These are phyloP conservation scores for Tetraselmis chui DNA, from an alignment of 139 green algal species.

Conservation along the genomic window DNA sequence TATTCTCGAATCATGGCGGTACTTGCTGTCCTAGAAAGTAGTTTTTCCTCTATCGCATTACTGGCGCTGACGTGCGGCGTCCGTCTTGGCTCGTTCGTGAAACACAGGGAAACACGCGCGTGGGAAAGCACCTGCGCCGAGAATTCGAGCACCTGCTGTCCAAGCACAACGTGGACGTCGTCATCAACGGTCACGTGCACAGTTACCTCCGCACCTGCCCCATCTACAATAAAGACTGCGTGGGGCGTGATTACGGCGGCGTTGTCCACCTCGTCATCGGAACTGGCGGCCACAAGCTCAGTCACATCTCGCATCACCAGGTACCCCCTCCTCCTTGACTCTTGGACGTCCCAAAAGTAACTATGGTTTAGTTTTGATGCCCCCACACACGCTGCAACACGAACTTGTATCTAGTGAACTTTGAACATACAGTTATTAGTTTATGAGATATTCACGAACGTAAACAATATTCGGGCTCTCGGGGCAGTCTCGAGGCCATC, in stretches of 20 bases:
- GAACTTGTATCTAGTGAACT: no score
- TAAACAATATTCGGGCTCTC: no score
- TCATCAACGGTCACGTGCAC: conserved; percentile 63
- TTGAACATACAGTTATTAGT: no score
- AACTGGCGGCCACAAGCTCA: conserved; percentile 51
- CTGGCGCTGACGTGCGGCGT: not conserved
- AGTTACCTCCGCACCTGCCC: conserved; percentile 60
- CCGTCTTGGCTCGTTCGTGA: not conserved
- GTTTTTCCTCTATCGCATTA: not conserved
- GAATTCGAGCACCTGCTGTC: conserved; percentile 52
- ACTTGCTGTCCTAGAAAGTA: no score
- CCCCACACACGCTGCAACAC: no score
- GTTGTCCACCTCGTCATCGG: conserved; percentile 52
- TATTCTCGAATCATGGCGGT: no score
- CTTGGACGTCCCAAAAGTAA: no score
- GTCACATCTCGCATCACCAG: conserved; percentile 34
- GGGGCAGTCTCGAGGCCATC: no score
- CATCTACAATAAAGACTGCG: conserved; percentile 32
- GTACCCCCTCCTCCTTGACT: no score
- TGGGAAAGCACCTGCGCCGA: conserved; percentile 48
- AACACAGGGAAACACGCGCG: not conserved
- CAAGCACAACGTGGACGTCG: conserved; percentile 53
- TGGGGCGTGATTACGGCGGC: conserved; percentile 19
- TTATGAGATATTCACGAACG: no score
- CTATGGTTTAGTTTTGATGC: no score